phyloP scores from a whole-genome alignment of 331 rosid genomes.

The Arachis monticola region DNA sequence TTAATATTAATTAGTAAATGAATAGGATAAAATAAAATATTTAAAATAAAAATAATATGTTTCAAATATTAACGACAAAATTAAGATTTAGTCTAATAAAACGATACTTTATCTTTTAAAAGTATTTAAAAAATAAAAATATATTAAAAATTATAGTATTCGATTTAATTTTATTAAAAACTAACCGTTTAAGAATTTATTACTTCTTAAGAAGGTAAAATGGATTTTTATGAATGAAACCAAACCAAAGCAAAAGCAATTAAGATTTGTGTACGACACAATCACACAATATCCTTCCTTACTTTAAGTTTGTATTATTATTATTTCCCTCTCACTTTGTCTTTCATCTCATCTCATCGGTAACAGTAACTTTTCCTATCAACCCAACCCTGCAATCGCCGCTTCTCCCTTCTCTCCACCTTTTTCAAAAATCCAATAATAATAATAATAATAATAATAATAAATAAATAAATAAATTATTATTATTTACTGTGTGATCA shows the following conservation, averaged over 20 bases:
- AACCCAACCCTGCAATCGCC: slow-evolving; percentile 61
- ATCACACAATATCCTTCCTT: neutral
- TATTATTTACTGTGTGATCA: neutral
- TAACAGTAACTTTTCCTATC: slow-evolving; percentile 47
- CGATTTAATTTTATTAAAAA: no score
- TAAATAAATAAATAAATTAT: no score
- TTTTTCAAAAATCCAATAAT: neutral
- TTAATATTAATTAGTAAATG: no score
- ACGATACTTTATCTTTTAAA: no score
- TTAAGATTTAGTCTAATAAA: no score
- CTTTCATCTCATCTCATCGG: slow-evolving; percentile 51
- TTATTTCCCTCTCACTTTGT: slow-evolving; percentile 10
- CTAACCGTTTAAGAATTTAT: no score
- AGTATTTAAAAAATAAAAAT: no score
- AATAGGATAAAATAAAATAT: no score
- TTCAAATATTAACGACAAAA: no score
- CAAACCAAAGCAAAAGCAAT: neutral
- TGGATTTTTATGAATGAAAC: neutral
- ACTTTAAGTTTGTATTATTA: no score
- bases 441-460: neutral
- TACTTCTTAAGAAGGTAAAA: neutral
- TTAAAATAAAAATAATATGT: no score
- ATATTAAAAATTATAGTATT: no score
- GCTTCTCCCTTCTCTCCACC: slow-evolving; percentile 41
- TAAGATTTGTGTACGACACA: slow-evolving; percentile 39